Evolutionary conservation across 202 grass and related monocot genomes (phyloP).

Genomic region (Eragrostis tef): DNA sequence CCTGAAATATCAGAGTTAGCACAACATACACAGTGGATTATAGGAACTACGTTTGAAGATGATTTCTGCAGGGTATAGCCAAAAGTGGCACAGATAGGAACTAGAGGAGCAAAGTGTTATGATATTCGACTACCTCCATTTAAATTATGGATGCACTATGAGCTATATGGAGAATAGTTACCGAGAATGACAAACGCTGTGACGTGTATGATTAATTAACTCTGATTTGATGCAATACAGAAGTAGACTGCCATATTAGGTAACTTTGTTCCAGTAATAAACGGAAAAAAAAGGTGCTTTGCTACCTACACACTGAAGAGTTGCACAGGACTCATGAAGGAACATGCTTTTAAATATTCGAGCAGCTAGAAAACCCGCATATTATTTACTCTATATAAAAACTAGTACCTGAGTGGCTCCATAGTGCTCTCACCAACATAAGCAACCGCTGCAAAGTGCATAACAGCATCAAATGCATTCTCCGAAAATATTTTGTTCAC

Average conservation of each 20-base stretch:
- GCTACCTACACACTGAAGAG: slow-evolving; percentile 1
- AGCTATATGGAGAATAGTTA: neutral
- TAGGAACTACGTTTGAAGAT: neutral
- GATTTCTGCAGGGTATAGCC: neutral
- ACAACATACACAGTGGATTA: slow-evolving; percentile 1
- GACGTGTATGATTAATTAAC: neutral
- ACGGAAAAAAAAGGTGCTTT: neutral
- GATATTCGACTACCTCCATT: neutral
- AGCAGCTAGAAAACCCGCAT: slow-evolving; percentile 15
- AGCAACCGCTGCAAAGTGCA: slow-evolving; percentile 85
- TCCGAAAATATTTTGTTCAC: slow-evolving; percentile 74
- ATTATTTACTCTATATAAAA: neutral
- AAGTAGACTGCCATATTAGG: slow-evolving; percentile 2
- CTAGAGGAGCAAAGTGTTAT: neutral
- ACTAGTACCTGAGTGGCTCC: slow-evolving; percentile 75
- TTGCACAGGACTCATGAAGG: neutral
- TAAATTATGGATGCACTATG: neutral
- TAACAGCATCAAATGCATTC: slow-evolving; percentile 79
- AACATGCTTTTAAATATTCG: slow-evolving; percentile 1
- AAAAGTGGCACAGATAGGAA: neutral
- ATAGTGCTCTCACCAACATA: slow-evolving; percentile 86
- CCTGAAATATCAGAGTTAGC: slow-evolving; percentile 52
- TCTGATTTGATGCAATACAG: neutral
- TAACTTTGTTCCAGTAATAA: neutral
- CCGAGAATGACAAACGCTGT: neutral